Conservation (phyloP, 345 rosid genomes). For the Fremontodendron californicum region DNA sequence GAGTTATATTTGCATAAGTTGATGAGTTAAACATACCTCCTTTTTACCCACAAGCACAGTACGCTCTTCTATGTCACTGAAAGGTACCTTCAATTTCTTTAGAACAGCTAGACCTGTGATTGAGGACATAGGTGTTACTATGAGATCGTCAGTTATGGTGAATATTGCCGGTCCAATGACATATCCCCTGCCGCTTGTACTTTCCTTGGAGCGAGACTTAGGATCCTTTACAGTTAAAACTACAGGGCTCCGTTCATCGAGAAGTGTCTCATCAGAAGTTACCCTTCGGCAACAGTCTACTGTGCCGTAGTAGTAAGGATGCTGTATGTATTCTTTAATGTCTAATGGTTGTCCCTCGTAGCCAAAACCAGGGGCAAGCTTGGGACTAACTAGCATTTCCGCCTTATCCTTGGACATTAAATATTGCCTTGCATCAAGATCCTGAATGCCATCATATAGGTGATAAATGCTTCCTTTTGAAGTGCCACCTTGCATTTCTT, state of each 20-base stretch:
- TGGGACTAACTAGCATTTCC: constrained; percentile 18
- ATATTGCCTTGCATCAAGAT: constrained; percentile 12
- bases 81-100: constrained; percentile 14
- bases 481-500: constrained; percentile 4
- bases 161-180: constrained; percentile 6
- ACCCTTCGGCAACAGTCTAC: accelerated
- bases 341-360: constrained; percentile 3
- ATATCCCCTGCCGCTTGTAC: constrained; percentile 6
- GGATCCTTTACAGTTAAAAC: neutral
- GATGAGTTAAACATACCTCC: constrained; percentile 12
- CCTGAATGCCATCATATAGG: constrained; percentile 11
- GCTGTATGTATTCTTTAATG: neutral
- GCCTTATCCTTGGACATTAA: constrained; percentile 1
- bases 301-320: accelerated
- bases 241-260: accelerated
- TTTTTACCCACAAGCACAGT: constrained; percentile 4
- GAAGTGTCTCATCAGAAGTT: neutral
- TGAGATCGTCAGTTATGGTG: constrained; percentile 19
- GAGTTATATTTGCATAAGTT: neutral
- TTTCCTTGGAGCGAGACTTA: neutral
- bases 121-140: constrained; percentile 14
- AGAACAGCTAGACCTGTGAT: neutral
- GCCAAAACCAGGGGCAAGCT: constrained; percentile 13
- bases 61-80: constrained; percentile 14
- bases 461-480: constrained; percentile 10